Conservation (phyloP, 805 yeast genomes). For the Yamadazyma phyllophila region DNA sequence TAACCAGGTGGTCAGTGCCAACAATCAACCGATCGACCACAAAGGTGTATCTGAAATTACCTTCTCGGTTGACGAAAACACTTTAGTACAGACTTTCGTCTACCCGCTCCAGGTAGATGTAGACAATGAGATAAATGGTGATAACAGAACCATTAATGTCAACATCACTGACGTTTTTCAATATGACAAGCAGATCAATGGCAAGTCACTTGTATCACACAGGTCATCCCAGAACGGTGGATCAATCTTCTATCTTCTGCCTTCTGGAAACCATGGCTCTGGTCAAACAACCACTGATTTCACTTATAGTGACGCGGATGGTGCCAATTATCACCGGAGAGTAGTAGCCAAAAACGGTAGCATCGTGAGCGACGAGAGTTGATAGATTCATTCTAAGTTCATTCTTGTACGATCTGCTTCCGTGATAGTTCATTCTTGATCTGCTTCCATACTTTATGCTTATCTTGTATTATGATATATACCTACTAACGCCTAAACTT, state of each 20-base stretch:
- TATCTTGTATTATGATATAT: too few relatives aligned
- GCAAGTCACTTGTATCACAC: slow-evolving; percentile 14
- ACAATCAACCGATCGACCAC: slow-evolving; percentile 1
- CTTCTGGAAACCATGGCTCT: slow-evolving; percentile 29
- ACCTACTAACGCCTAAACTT: too few relatives aligned
- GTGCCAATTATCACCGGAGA: slow-evolving; percentile 22
- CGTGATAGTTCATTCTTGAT: too few relatives aligned
- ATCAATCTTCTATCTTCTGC: slow-evolving; percentile 20
- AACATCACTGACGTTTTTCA: slow-evolving; percentile 18
- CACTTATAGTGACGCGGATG: slow-evolving; percentile 1
- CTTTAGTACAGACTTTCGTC: neutral
- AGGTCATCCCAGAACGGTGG: slow-evolving; percentile 26
- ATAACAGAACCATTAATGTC: neutral
- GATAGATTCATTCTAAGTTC: too few relatives aligned
- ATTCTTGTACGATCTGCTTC: too few relatives aligned
- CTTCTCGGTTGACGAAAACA: neutral
- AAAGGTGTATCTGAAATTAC: neutral
- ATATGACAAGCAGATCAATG: slow-evolving; percentile 15
- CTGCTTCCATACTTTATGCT: too few relatives aligned
- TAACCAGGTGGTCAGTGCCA: neutral
- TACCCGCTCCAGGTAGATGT: slow-evolving; percentile 2
- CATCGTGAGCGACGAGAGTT: neutral
- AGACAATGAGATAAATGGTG: neutral
- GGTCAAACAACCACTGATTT: slow-evolving; percentile 32
- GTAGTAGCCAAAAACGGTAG: slow-evolving; percentile 34